Percentiles rank a stretch among this genome's conserved stretches.
Evolutionary conservation across 805 yeast genomes (phyloP).

Genomic region (Cyberlindnera euphorbiiphila): DNA sequence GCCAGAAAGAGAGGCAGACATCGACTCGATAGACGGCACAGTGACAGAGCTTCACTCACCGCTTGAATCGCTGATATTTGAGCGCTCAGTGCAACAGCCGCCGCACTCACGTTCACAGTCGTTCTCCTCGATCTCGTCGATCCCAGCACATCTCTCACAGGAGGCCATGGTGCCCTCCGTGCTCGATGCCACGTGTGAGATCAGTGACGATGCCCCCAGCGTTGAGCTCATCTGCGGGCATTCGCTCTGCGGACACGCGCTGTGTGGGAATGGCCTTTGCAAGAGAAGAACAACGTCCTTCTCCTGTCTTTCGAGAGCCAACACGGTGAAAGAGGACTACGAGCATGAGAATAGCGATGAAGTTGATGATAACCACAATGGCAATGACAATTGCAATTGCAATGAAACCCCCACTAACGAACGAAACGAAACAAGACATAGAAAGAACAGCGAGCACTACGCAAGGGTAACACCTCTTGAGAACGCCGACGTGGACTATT

Average conservation of each 20-base stretch:
- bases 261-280: too few relatives aligned
- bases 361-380: neutral
- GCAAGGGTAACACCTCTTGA: neutral
- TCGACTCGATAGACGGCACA: neutral
- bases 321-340: neutral
- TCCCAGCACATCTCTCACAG: slow-evolving; percentile 15
- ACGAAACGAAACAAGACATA: too few relatives aligned
- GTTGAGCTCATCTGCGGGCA: slow-evolving; percentile 15
- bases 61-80: slow-evolving; percentile 12
- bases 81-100: slow-evolving; percentile 11
- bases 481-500: slow-evolving; percentile 22
- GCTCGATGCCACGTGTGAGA: slow-evolving; percentile 14
- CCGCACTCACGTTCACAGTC: slow-evolving; percentile 17
- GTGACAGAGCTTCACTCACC: slow-evolving; percentile 5
- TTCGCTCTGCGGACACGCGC: slow-evolving; percentile 11
- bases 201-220: slow-evolving; percentile 1
- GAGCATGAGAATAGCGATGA: slow-evolving; percentile 1
- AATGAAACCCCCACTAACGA: too few relatives aligned
- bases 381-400: too few relatives aligned
- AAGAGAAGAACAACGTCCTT: slow-evolving; percentile 8
- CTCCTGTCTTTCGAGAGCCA: too few relatives aligned
- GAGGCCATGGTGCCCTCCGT: slow-evolving; percentile 17
- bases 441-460: too few relatives aligned
- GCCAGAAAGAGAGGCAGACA: slow-evolving; percentile 1
- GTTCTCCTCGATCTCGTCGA: slow-evolving; percentile 10